Conservation (phyloP, 805 yeast species). For the Metschnikowia santaceciliae region DNA sequence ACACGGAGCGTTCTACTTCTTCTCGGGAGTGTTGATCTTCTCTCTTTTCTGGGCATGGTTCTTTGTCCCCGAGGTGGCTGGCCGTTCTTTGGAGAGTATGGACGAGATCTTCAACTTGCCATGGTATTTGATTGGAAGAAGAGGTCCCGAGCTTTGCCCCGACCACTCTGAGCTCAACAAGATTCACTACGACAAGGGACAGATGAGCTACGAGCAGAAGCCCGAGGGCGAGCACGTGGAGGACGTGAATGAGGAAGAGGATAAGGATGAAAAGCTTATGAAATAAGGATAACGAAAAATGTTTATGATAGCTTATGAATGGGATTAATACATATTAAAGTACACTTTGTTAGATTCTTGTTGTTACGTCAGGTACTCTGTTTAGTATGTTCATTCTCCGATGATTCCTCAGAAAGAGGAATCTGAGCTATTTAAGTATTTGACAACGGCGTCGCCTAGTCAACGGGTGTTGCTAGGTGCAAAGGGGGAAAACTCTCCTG, state of each 20-base stretch:
- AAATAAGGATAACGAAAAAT: background rate
- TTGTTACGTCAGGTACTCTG: too few species aligned
- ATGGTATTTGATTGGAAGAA: conserved; percentile 56
- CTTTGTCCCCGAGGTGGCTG: conserved; percentile 48
- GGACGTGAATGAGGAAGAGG: conserved; percentile 8
- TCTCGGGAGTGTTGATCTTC: conserved; percentile 38
- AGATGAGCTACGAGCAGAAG: conserved; percentile 5
- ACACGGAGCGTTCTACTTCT: conserved; percentile 51
- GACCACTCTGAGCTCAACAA: conserved; percentile 43
- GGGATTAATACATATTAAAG: too few species aligned
- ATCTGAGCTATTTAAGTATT: too few species aligned
- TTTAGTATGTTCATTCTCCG: too few species aligned
- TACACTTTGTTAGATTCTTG: too few species aligned
- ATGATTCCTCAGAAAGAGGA: too few species aligned
- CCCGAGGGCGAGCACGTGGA: conserved; percentile 6
- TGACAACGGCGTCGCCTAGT: too few species aligned
- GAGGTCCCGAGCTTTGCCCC: conserved; percentile 49
- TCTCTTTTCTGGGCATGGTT: conserved; percentile 47
- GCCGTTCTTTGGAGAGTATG: conserved; percentile 50
- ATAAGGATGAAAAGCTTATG: conserved; percentile 8
- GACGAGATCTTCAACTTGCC: conserved; percentile 51
- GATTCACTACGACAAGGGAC: conserved; percentile 13
- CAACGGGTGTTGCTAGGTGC: too few species aligned
- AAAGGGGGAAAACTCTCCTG: too few species aligned
- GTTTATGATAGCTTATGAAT: background rate